Conservation (phyloP, 768 basidiomycete species). For the Asterophora lycoperdoides region DNA sequence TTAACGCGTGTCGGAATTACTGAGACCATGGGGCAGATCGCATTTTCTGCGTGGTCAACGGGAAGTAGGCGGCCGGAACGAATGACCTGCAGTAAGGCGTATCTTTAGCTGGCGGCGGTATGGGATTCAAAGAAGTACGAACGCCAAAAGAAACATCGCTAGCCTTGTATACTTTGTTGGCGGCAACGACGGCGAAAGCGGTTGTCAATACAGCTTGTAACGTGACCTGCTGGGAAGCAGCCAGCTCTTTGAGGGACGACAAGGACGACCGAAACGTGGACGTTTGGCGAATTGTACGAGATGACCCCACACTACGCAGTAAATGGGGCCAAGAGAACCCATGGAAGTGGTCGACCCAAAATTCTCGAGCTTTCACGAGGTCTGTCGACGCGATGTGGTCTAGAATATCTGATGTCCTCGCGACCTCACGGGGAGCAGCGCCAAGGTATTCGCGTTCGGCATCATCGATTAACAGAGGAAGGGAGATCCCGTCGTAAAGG, state of each 20-base stretch:
- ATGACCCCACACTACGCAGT: neutral
- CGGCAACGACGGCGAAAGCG: conserved; percentile 25
- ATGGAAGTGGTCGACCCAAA: conserved; percentile 25
- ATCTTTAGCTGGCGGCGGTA: neutral
- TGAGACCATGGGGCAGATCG: conserved; percentile 27
- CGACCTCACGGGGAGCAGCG: neutral
- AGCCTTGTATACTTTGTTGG: conserved; percentile 21
- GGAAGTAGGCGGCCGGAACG: conserved; percentile 33
- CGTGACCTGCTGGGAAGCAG: conserved; percentile 26
- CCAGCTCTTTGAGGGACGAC: conserved; percentile 20
- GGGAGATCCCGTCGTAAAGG: conserved; percentile 31
- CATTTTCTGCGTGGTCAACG: conserved; percentile 25
- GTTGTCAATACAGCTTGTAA: conserved; percentile 29
- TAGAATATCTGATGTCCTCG: conserved; percentile 20
- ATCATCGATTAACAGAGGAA: conserved; percentile 25
- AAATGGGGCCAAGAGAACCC: conserved; percentile 23
- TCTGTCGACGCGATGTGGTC: conserved; percentile 23
- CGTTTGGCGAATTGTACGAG: conserved; percentile 7
- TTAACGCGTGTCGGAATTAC: conserved; percentile 28
- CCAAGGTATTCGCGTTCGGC: conserved; percentile 24
- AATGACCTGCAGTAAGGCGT: conserved; percentile 22
- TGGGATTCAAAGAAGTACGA: conserved; percentile 11
- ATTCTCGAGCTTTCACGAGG: conserved; percentile 19
- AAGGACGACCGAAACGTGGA: conserved; percentile 21
- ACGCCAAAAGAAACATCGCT: conserved; percentile 32